Evolutionary conservation across 2,329 filamentous ascomycete genomes (phyloP).

Genomic region (Fusarium sp.): DNA sequence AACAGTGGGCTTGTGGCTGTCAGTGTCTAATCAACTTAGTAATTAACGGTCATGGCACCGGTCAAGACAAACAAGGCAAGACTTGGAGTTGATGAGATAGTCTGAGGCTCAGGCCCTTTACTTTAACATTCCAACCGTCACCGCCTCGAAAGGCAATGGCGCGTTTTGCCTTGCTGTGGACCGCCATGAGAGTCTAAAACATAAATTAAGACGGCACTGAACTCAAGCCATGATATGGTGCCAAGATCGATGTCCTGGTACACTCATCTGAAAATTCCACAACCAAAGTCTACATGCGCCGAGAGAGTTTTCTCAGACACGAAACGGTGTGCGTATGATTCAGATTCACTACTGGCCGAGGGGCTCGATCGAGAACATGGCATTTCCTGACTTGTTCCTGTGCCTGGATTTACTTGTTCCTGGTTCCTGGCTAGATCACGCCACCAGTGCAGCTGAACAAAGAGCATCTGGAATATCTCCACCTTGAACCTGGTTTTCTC

Average conservation of each 20-base stretch:
- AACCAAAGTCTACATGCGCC: neutral
- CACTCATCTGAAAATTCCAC: neutral
- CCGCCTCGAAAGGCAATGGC: conserved; percentile 19
- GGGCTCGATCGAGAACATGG: conserved; percentile 14
- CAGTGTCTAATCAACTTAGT: neutral
- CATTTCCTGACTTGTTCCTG: conserved; percentile 15
- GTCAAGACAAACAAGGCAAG: conserved; percentile 4
- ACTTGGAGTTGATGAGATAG: conserved; percentile 9
- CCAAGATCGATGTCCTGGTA: neutral
- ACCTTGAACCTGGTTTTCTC: conserved; percentile 26
- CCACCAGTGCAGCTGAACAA: conserved; percentile 29
- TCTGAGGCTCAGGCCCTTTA: conserved; percentile 15
- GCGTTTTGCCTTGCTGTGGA: neutral
- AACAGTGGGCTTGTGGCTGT: neutral
- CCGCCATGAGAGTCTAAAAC: conserved; percentile 13
- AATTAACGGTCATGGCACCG: conserved; percentile 7
- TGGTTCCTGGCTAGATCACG: conserved; percentile 35
- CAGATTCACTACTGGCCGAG: neutral
- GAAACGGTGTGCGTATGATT: neutral
- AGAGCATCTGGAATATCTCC: conserved; percentile 20
- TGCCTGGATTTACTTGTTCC: conserved; percentile 32
- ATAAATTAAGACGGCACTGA: conserved; percentile 8
- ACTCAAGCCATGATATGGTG: conserved; percentile 1
- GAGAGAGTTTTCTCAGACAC: neutral
- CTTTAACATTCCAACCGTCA: conserved; percentile 9